Conservation (phyloP, 805 yeast species). For the Grigorovia transvaalensis region DNA sequence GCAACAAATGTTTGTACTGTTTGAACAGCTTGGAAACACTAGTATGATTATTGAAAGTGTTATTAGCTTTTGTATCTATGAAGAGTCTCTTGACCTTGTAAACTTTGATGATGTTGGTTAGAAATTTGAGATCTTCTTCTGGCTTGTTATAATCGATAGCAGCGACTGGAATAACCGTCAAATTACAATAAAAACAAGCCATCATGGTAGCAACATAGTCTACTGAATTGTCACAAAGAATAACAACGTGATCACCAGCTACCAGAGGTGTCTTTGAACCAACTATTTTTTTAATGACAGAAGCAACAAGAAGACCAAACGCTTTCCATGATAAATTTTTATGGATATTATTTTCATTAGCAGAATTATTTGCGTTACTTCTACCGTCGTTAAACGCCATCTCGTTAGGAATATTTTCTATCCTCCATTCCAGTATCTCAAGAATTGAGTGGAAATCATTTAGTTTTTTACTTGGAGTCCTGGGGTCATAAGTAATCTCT, state of each 20-base stretch:
- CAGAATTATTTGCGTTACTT: slow-evolving; percentile 21
- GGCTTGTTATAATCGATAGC: slow-evolving; percentile 55
- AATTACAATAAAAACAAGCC: slow-evolving; percentile 78
- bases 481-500: slow-evolving; percentile 64
- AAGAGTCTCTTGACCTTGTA: slow-evolving; percentile 63
- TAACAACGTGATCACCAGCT: slow-evolving; percentile 63
- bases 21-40: slow-evolving; percentile 18
- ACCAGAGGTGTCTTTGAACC: slow-evolving; percentile 51
- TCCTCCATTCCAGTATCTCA: slow-evolving; percentile 72
- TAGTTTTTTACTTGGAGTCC: slow-evolving; percentile 55
- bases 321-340: slow-evolving; percentile 68
- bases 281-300: slow-evolving; percentile 60
- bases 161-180: slow-evolving; percentile 57
- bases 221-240: slow-evolving; percentile 80
- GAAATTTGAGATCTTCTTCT: slow-evolving; percentile 63
- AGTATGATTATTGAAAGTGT: slow-evolving; percentile 17
- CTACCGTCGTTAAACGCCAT: slow-evolving; percentile 50
- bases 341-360: slow-evolving; percentile 34
- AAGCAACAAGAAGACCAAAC: slow-evolving; percentile 65
- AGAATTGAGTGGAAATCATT: slow-evolving; percentile 62
- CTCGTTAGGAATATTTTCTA: slow-evolving; percentile 63
- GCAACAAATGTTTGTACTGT: slow-evolving; percentile 14
- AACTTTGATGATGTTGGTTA: slow-evolving; percentile 55
- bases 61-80: slow-evolving; percentile 41
- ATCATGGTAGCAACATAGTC: slow-evolving; percentile 74